Percentiles rank a stretch among this genome's conserved stretches.
Conservation (phyloP, 345 rosid genomes). For the Balakata baccata region DNA sequence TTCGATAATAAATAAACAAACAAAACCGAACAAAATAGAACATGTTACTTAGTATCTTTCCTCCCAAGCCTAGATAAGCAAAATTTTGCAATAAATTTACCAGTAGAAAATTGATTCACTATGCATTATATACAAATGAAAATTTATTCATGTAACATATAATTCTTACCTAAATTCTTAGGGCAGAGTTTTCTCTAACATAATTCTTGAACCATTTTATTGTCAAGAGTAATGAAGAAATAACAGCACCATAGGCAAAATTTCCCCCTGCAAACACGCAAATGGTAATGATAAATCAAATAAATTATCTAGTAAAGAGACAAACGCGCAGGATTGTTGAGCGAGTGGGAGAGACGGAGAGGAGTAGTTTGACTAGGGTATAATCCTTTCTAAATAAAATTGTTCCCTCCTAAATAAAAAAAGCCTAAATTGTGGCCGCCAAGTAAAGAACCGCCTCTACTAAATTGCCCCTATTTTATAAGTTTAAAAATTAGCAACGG, state of each 20-base stretch:
- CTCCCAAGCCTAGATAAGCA: background rate
- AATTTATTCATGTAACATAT: background rate
- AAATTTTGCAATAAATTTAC: background rate
- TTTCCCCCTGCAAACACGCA: conserved; percentile 28
- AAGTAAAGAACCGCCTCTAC: too few species aligned
- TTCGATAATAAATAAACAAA: background rate
- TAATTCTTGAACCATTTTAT: conserved; percentile 73
- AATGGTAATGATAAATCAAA: too few species aligned
- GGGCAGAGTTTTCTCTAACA: conserved; percentile 55
- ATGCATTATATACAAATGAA: background rate
- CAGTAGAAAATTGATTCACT: background rate
- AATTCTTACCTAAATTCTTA: conserved; percentile 56
- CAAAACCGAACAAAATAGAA: too few species aligned
- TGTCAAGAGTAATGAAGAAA: conserved; percentile 70
- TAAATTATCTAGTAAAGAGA: too few species aligned
- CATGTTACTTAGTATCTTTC: background rate
- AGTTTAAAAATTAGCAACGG: too few species aligned
- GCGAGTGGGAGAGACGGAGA: too few species aligned
- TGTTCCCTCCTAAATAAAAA: too few species aligned
- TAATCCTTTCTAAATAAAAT: too few species aligned
- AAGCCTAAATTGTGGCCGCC: too few species aligned
- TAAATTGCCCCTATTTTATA: too few species aligned
- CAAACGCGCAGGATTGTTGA: too few species aligned
- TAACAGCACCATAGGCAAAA: conserved; percentile 52
- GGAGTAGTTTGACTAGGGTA: too few species aligned